Base-by-base conservation (phyloP, 768 basidiomycete species). In the Lactarius quietus region DNA sequence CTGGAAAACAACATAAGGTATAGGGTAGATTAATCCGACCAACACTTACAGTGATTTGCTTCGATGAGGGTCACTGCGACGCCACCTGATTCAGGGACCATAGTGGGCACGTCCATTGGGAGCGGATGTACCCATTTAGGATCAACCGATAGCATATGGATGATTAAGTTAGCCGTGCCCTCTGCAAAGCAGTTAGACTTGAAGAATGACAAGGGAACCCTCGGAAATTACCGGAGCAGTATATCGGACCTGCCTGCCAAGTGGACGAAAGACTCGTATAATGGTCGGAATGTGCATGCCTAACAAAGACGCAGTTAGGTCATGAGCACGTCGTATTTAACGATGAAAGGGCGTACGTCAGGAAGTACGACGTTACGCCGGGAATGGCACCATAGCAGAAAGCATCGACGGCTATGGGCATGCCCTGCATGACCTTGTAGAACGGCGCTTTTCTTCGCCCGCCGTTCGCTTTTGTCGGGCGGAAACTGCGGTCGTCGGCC, bases 321-420 rank as follows among this genome's bases (percentile, higher is more conserved):
- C 14, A 15, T 3, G 48, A 26, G 28, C 18, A 51, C 3, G 31
- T 28, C 6, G 31, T 18, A 43, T 6, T 29, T 17, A 2, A 9
- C 36, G 20, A 48, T 41, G 38, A n/a, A n/a, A n/a, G 17, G 17
- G 70, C 82, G 65, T 71, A 95, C 95, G 94, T 93, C 67, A 98
- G 76, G 70, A 97, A 93, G 74, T 98, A 98, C 0, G 95, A 92
- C 33, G 85, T 91, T 29, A 98, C 85, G 12, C 86, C 87, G 6
- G 95, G 95, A 57, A 99, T 95, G 31, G 82, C 80, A 7, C 96
- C 97, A 73, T 98, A 99, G 41, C 89, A 85, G 76, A 99, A 99
- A 1, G 95, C 97, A 73, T 99, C 97, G 0, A 99, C 97, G 18
- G 96, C 94, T 29, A 99, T 90, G 10, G 95, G 94, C 95, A 98